Percentiles rank a stretch among this genome's conserved stretches.
These are phyloP conservation scores for Suhomyces tanzawaensis DNA, from an alignment of 805 yeast genomes.

Conservation along the genomic window DNA sequence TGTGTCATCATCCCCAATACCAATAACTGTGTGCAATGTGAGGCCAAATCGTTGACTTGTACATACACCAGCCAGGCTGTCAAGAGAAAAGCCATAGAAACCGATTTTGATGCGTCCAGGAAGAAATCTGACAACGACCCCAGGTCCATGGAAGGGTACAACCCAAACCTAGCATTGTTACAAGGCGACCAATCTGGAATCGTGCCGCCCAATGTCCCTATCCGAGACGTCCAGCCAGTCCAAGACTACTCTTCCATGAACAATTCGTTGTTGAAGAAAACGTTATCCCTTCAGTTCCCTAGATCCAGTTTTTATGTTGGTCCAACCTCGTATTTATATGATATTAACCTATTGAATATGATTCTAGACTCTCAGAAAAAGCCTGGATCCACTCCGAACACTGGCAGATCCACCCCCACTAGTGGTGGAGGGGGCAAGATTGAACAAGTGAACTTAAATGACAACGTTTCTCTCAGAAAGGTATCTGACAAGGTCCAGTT, in stretches of 20 bases:
- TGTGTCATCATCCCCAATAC: conserved; percentile 69
- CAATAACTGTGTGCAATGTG: conserved; percentile 72
- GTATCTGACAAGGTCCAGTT: conserved; percentile 78
- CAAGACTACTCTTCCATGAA: conserved; percentile 66
- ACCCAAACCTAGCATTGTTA: conserved; percentile 3
- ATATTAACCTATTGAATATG: conserved; percentile 62
- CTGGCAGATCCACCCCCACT: conserved; percentile 24
- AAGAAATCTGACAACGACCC: conserved; percentile 10
- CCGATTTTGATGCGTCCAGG: conserved; percentile 7
- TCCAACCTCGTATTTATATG: conserved; percentile 76
- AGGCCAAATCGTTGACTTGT: conserved; percentile 68
- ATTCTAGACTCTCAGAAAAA: conserved; percentile 42
- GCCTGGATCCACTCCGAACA: conserved; percentile 3
- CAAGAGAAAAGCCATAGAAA: conserved; percentile 32
- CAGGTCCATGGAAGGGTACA: conserved; percentile 1
- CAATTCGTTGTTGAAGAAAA: conserved; percentile 62
- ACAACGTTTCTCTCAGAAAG: conserved; percentile 66
- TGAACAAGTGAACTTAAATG: conserved; percentile 76
- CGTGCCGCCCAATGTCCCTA: conserved; percentile 41
- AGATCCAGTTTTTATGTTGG: conserved; percentile 88
- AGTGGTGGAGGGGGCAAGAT: conserved; percentile 25
- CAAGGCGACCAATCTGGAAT: conserved; percentile 18
- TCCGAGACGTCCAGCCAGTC: conserved; percentile 56
- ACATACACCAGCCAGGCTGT: conserved; percentile 62
- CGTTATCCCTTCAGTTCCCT: conserved; percentile 80